Evolutionary conservation across 1,139 yeast species (phyloP).

Genomic region (Lodderomyces parapsilosis): DNA sequence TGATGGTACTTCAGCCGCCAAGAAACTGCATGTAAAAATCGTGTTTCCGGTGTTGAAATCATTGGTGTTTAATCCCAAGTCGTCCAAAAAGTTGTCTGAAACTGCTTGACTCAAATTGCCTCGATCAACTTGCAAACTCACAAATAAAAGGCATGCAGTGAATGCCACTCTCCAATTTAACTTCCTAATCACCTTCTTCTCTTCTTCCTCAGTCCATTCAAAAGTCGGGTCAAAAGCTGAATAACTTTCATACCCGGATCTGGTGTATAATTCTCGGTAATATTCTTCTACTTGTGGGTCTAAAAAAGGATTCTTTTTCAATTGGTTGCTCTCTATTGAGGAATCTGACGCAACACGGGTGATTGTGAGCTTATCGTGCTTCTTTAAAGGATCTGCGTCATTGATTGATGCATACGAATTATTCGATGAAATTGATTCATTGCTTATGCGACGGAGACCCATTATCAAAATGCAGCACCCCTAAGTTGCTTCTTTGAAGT

Average conservation of each 20-base stretch:
- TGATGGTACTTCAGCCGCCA: constrained; percentile 34
- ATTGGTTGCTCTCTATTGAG: constrained; percentile 6
- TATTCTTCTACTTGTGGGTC: constrained; percentile 13
- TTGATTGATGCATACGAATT: not conserved
- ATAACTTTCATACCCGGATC: constrained; percentile 32
- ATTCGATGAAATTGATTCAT: not conserved
- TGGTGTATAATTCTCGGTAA: constrained; percentile 25
- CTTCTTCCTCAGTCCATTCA: constrained; percentile 36
- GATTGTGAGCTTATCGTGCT: not conserved
- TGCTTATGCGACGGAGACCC: not conserved
- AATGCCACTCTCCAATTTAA: constrained; percentile 28
- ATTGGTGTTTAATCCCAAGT: constrained; percentile 27
- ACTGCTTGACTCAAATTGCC: constrained; percentile 33
- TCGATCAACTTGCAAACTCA: constrained; percentile 33
- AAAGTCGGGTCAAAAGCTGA: constrained; percentile 33
- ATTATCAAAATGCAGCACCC: too few species aligned
- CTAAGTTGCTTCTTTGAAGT: too few species aligned
- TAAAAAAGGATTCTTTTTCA: constrained; percentile 13
- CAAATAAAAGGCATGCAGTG: constrained; percentile 30
- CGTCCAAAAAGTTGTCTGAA: constrained; percentile 29
- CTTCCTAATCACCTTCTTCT: constrained; percentile 23
- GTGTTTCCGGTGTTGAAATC: constrained; percentile 34
- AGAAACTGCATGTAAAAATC: constrained; percentile 26
- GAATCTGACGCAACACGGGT: not conserved
- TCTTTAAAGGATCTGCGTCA: not conserved